Percentiles rank a stretch among this genome's conserved stretches.
These are phyloP conservation scores for Coffea canephora DNA, from an alignment of 257 asterid species.

Conservation along the genomic window DNA sequence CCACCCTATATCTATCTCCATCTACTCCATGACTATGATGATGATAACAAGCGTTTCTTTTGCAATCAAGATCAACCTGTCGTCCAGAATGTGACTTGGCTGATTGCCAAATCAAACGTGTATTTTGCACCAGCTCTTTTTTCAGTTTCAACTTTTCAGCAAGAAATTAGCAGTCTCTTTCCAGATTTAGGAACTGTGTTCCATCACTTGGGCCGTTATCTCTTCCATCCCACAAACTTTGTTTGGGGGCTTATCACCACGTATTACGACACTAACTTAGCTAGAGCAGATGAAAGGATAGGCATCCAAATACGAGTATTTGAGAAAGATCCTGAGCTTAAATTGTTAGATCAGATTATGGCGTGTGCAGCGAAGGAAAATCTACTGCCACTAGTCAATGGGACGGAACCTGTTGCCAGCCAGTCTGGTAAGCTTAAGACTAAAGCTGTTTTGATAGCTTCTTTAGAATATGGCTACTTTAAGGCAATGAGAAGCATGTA, in stretches of 20 bases:
- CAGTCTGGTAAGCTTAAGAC: constrained; percentile 29
- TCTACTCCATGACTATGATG: constrained; percentile 59
- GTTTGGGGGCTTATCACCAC: constrained; percentile 70
- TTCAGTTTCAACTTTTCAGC: constrained; percentile 52
- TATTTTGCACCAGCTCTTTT: constrained; percentile 77
- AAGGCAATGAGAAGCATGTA: constrained; percentile 56
- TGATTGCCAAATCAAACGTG: constrained; percentile 53
- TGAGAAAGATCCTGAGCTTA: constrained; percentile 34
- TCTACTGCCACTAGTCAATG: constrained; percentile 40
- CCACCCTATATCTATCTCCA: constrained; percentile 58
- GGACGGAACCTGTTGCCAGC: constrained; percentile 17
- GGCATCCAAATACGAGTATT: constrained; percentile 73
- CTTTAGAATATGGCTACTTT: constrained; percentile 49
- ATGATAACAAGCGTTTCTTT: constrained; percentile 60
- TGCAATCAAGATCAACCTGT: constrained; percentile 55
- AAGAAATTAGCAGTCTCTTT: constrained; percentile 52
- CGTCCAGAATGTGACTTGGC: constrained; percentile 51
- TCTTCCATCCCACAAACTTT: constrained; percentile 70
- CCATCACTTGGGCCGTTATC: constrained; percentile 68
- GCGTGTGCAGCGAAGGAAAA: constrained; percentile 49
- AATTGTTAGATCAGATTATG: constrained; percentile 57
- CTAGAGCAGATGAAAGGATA: constrained; percentile 47
- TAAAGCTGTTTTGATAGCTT: constrained; percentile 49
- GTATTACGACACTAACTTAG: constrained; percentile 58
- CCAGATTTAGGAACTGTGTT: constrained; percentile 69